Evolutionary conservation across 2,329 filamentous ascomycete genomes (phyloP).

Genomic region (Penicillium sp.): DNA sequence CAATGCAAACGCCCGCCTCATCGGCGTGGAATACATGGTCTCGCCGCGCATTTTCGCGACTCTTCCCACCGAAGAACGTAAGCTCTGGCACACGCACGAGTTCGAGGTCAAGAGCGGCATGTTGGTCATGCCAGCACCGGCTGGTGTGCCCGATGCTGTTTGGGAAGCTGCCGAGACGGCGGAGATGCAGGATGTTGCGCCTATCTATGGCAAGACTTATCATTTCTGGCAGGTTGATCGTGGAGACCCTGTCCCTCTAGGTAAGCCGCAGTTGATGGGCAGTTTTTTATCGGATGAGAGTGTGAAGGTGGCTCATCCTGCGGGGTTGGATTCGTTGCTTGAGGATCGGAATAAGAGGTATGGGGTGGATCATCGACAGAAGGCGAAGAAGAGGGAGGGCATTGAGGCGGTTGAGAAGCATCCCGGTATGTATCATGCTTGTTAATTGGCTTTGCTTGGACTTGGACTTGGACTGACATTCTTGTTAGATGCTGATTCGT

Average conservation of each 20-base stretch:
- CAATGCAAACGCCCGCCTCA: slow-evolving; percentile 65
- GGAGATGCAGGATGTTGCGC: slow-evolving; percentile 75
- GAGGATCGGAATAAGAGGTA: slow-evolving; percentile 55
- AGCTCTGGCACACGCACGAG: slow-evolving; percentile 74
- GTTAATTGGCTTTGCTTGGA: not conserved
- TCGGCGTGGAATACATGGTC: slow-evolving; percentile 89
- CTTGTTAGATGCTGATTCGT: slow-evolving; percentile 34
- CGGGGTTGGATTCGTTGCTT: slow-evolving; percentile 40
- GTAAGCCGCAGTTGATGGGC: slow-evolving; percentile 62
- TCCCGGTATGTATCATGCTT: slow-evolving; percentile 30
- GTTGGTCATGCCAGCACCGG: slow-evolving; percentile 42
- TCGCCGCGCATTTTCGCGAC: slow-evolving; percentile 65
- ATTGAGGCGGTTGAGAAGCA: slow-evolving; percentile 43
- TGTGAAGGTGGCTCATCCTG: slow-evolving; percentile 23
- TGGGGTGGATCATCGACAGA: slow-evolving; percentile 51
- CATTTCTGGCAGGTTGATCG: slow-evolving; percentile 84
- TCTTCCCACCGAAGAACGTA: slow-evolving; percentile 65
- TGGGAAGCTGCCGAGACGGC: slow-evolving; percentile 76
- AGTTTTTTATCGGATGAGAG: slow-evolving; percentile 47
- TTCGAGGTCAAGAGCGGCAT: slow-evolving; percentile 47
- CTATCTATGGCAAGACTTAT: slow-evolving; percentile 78
- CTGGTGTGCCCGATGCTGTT: slow-evolving; percentile 49
- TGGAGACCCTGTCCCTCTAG: slow-evolving; percentile 63
- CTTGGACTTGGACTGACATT: slow-evolving; percentile 3
- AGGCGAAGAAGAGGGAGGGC: slow-evolving; percentile 53